phyloP scores from a whole-genome alignment of 164 flowering plant species.

The Umbilicus rupestris region DNA sequence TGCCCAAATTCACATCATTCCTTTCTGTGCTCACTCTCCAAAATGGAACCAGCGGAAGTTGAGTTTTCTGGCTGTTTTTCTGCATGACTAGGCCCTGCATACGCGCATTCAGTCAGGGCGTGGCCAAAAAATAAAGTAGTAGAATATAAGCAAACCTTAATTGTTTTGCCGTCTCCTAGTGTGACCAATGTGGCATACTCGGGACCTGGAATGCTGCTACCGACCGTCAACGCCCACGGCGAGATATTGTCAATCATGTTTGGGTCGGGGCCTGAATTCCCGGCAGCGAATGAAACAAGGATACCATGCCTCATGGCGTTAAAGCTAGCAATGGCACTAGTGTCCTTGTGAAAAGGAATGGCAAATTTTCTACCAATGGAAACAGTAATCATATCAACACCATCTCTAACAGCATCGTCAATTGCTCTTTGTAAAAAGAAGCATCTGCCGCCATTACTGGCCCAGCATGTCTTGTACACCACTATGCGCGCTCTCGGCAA shows the following conservation, averaged over 20 bases:
- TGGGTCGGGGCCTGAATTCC: neutral
- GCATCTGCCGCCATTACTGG: neutral
- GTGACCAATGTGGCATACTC: neutral
- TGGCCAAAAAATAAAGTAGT: no score
- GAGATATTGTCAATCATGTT: neutral
- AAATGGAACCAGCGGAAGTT: no score
- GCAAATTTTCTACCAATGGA: neutral
- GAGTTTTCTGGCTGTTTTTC: no score
- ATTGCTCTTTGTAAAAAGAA: neutral
- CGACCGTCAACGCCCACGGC: neutral
- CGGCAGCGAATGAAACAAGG: neutral
- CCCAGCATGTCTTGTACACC: slow-evolving; percentile 1
- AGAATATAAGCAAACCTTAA: neutral
- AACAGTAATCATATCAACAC: neutral
- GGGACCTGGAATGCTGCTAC: neutral
- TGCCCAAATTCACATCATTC: no score
- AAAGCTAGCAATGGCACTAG: neutral
- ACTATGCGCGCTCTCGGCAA: slow-evolving; percentile 2
- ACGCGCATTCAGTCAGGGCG: no score
- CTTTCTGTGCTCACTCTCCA: no score
- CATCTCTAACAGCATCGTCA: neutral
- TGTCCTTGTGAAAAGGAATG: neutral
- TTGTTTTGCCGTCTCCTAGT: neutral
- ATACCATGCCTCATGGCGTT: neutral
- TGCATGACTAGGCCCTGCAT: no score